A percentile compares a stretch with the other conserved stretches of the same genome.
Conservation (phyloP, 106 monocot species). For the Dendrobium catenatum region DNA sequence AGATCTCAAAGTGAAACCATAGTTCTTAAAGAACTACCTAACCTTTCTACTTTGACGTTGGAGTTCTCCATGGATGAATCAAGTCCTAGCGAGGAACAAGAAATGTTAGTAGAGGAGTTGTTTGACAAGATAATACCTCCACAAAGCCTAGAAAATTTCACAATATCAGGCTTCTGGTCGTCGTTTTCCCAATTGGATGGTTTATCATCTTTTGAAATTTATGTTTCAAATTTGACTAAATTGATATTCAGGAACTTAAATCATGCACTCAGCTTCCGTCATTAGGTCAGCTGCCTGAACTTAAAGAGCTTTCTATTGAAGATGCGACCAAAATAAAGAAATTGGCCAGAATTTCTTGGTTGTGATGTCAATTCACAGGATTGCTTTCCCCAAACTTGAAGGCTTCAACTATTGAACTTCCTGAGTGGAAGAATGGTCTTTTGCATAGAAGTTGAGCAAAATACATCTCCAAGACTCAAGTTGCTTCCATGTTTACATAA, state of each 20-base stretch:
- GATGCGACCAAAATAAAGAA: not conserved
- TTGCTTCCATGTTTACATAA: conserved; percentile 1
- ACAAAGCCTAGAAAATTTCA: not conserved
- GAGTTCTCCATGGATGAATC: not conserved
- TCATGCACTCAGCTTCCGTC: too few relatives aligned
- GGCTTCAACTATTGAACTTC: not conserved
- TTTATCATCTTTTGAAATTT: too few relatives aligned
- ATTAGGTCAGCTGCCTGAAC: not conserved
- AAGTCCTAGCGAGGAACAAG: not conserved
- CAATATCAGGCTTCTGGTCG: not conserved
- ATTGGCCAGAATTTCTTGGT: not conserved
- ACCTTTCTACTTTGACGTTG: not conserved
- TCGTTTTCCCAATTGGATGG: conserved; percentile 1
- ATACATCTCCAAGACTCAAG: too few relatives aligned
- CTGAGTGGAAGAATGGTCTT: conserved; percentile 29
- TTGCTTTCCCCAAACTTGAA: conserved; percentile 27
- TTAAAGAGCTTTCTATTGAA: not conserved
- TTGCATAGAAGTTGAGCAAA: not conserved
- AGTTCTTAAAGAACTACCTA: not conserved
- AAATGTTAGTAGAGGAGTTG: not conserved
- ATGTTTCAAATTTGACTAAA: too few relatives aligned
- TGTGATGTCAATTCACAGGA: not conserved
- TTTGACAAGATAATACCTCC: not conserved
- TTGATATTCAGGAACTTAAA: too few relatives aligned
- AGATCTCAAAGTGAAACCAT: not conserved